These are phyloP conservation scores for Boletus sp. DNA, from an alignment of 1,284 basidiomycete species.

Conservation along the genomic window DNA sequence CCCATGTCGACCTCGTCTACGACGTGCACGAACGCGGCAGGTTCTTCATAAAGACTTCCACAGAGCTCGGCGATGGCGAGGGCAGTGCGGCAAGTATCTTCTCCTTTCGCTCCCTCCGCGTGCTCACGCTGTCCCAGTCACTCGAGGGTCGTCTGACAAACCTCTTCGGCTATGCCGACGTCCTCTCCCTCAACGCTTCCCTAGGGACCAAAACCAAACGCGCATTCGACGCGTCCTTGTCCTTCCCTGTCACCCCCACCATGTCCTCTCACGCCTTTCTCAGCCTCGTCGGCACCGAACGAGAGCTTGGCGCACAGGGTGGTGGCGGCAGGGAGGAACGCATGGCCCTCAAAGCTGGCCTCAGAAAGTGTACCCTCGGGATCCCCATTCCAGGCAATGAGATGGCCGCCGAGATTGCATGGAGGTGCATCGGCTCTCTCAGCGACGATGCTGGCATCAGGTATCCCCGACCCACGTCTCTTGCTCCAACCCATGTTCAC, in stretches of 20 bases:
- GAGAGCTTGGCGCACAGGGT: conserved; percentile 29
- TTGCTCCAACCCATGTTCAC: conserved; percentile 6
- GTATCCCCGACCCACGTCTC: conserved; percentile 38
- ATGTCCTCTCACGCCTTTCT: conserved; percentile 48
- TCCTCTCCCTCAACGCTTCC: conserved; percentile 79
- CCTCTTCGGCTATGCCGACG: conserved; percentile 90
- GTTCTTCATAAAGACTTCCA: conserved; percentile 82
- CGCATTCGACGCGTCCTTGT: conserved; percentile 71
- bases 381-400: conserved; percentile 51
- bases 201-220: conserved; percentile 88
- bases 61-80: conserved; percentile 94
- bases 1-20: conserved; percentile 85
- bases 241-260: conserved; percentile 55
- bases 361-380: conserved; percentile 10
- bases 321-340: conserved; percentile 26
- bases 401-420: conserved; percentile 76
- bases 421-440: conserved; percentile 73
- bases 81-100: conserved; percentile 77
- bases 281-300: conserved; percentile 28
- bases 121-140: conserved; percentile 46
- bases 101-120: neutral
- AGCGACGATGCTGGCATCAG: conserved; percentile 76
- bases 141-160: conserved; percentile 82
- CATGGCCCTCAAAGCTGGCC: conserved; percentile 22
- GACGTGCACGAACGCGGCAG: conserved; percentile 75